Evolutionary conservation across 1,139 yeast species (phyloP), one percentile per base, ranked within the genome.

Genomic region (Saccharomyces pastorianus): DNA sequence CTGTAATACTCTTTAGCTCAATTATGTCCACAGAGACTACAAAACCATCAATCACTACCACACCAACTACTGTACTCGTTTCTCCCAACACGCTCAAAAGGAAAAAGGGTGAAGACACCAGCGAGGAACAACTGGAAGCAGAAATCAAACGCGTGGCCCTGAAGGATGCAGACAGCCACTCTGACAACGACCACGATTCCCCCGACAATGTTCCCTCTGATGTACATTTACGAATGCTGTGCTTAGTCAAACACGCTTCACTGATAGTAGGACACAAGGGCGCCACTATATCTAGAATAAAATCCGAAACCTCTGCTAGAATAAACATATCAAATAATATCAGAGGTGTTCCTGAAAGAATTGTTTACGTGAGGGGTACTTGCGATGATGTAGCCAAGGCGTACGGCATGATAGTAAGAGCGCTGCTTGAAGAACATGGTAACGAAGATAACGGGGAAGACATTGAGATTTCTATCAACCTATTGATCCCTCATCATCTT

Each of bases 321-420:
- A 78, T 88, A 52, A 83, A 83, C 64, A 88, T 88, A n/a, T 83
- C 89, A 63, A 95, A 88, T 50, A 87, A 88, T 65, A 73, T 85
- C 54, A 78, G 81, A 60, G 88, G 85, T 25, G 81, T 85, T 6
- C 84, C 86, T 2, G 96, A 88, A 64, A 77, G 97, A 58, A 84
- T 90, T 50, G 79, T 89, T 23, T 81, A 84, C 58, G 84, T 89
- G 2, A 76, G 84, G 56, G 97, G 96, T 0, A 75, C 87, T 0
- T 81, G 91, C 1, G 95, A 87, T 61, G 80, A 82, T 60, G 95
- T 88, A 8, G 93, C 96, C 7, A 81, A 83, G 64, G 95, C 95
- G 0, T 86, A 85, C 70, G 95, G 95, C 0, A 72, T 87, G 60
- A 80, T 88, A 46, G 79, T 83, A 0, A 77, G 95, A 61, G 79